Evolutionary conservation across 2,329 filamentous ascomycete species (phyloP).

Genomic region (Tolypocladium sp.): DNA sequence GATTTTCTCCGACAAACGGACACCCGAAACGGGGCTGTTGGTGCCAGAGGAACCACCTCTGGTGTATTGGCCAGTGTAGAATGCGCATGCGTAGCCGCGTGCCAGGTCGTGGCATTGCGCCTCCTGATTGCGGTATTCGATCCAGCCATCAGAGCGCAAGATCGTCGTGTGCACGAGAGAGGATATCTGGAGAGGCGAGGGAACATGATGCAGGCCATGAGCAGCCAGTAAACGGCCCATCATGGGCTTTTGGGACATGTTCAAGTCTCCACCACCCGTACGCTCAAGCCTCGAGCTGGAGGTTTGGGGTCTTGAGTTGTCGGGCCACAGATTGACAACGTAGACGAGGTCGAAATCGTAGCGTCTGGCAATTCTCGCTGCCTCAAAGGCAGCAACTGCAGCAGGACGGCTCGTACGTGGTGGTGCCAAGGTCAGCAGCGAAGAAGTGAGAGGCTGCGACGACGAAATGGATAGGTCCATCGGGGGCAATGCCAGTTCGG

Average conservation of each 20-base stretch:
- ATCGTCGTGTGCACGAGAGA: slow-evolving; percentile 40
- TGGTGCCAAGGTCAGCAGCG: slow-evolving; percentile 34
- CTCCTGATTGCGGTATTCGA: slow-evolving; percentile 38
- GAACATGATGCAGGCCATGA: slow-evolving; percentile 41
- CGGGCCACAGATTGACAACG: slow-evolving; percentile 49
- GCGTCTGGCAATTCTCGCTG: slow-evolving; percentile 43
- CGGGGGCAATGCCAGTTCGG: slow-evolving; percentile 7
- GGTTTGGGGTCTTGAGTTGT: slow-evolving; percentile 7
- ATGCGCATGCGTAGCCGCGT: slow-evolving; percentile 43
- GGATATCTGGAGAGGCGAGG: slow-evolving; percentile 43
- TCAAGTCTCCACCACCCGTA: slow-evolving; percentile 4
- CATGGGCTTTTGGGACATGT: slow-evolving; percentile 16
- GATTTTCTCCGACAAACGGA: slow-evolving; percentile 15
- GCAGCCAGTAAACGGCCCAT: slow-evolving; percentile 45
- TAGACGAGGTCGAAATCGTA: slow-evolving; percentile 52
- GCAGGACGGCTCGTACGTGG: slow-evolving; percentile 33
- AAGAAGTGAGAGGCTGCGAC: slow-evolving; percentile 14
- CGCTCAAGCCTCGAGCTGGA: slow-evolving; percentile 4
- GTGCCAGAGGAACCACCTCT: slow-evolving; percentile 14
- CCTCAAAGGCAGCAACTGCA: slow-evolving; percentile 41
- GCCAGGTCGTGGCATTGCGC: slow-evolving; percentile 35
- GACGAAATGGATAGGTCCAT: slow-evolving; percentile 13
- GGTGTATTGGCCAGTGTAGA: slow-evolving; percentile 34
- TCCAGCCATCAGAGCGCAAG: slow-evolving; percentile 39
- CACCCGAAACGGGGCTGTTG: slow-evolving; percentile 15